Conservation (phyloP, 495 filamentous ascomycete genomes). For the Aspergillus avenaceus region DNA sequence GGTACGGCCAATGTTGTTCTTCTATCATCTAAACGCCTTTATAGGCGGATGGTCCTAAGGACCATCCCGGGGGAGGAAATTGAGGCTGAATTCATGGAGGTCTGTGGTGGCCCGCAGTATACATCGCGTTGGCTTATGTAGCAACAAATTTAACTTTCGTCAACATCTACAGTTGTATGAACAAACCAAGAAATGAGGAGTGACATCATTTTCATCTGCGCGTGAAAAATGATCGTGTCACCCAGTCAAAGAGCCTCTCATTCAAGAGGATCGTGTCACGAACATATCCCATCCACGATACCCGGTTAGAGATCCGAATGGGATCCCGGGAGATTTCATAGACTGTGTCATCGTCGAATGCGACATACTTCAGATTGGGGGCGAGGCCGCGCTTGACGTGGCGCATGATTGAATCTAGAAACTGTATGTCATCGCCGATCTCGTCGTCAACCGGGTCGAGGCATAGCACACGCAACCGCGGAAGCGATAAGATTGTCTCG, state of each 20-base stretch:
- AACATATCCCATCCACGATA: neutral
- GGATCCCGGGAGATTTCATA: neutral
- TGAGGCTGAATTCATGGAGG: no score
- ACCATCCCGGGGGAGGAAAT: no score
- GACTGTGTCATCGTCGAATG: neutral
- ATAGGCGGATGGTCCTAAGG: no score
- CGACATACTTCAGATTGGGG: neutral
- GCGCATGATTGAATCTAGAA: neutral
- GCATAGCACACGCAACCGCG: neutral
- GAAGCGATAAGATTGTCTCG: neutral
- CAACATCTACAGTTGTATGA: no score
- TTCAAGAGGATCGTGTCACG: neutral
- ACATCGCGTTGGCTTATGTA: no score
- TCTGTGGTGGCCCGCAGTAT: no score
- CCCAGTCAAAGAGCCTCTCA: neutral
- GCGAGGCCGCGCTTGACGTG: neutral
- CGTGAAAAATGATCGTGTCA: neutral
- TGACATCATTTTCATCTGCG: no score
- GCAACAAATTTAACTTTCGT: no score
- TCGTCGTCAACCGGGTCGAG: neutral
- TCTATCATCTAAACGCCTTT: no score
- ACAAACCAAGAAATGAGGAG: no score
- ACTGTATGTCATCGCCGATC: no score
- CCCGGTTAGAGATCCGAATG: neutral
- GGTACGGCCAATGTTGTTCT: no score